Evolutionary conservation across 495 filamentous ascomycete species (phyloP).

Genomic region (Podospora pseudocomata): DNA sequence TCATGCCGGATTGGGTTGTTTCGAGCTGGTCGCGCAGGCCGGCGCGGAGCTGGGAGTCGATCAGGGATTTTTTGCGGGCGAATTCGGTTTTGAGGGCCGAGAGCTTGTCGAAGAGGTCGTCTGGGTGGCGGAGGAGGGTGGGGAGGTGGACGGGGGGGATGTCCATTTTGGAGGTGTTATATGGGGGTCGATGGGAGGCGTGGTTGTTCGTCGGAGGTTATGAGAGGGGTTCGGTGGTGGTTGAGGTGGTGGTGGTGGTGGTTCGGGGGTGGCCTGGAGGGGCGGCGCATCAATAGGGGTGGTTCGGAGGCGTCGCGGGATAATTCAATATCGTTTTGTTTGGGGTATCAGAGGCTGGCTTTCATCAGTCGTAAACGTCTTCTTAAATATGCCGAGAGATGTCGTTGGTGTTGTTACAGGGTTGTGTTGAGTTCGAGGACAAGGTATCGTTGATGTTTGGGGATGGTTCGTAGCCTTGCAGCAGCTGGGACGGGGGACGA

Average conservation of each 20-base stretch:
- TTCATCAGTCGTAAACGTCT: not conserved
- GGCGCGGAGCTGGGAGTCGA: constrained; percentile 83
- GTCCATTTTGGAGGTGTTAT: constrained; percentile 40
- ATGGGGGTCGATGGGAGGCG: not conserved
- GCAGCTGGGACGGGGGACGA: not conserved
- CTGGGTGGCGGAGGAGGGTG: constrained; percentile 67
- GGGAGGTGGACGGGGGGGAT: constrained; percentile 63
- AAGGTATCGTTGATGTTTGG: not conserved
- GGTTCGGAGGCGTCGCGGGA: not conserved
- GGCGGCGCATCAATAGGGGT: not conserved
- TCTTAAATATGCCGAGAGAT: not conserved
- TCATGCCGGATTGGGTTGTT: constrained; percentile 88
- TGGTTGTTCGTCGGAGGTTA: constrained; percentile 5
- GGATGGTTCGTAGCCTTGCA: not conserved
- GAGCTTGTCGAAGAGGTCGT: constrained; percentile 89
- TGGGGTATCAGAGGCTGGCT: not conserved
- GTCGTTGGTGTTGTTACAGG: not conserved
- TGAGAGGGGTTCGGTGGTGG: not conserved
- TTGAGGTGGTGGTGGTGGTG: not conserved
- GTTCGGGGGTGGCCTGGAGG: not conserved
- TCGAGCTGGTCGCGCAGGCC: constrained; percentile 88
- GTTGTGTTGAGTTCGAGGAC: not conserved
- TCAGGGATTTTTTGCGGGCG: constrained; percentile 83
- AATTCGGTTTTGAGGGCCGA: constrained; percentile 85
- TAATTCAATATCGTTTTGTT: not conserved